phyloP scores from a whole-genome alignment of 176 grass and related monocot species.

The Eremochloa ophiuroides region DNA sequence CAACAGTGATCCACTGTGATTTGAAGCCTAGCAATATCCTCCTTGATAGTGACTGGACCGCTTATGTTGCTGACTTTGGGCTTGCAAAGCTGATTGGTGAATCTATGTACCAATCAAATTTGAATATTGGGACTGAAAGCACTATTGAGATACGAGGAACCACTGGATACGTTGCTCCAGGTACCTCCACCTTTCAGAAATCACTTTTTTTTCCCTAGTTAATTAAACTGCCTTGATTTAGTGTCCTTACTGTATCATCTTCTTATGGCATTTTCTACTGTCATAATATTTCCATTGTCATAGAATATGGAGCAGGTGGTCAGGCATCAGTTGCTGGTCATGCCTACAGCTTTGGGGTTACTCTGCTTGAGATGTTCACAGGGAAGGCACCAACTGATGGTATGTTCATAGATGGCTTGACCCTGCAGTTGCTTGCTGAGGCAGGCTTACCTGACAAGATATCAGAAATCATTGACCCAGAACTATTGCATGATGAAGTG shows the following conservation, averaged over 20 bases:
- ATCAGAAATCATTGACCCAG: constrained; percentile 14
- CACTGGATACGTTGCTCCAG: constrained; percentile 36
- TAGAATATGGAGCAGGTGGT: constrained; percentile 38
- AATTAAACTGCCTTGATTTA: not conserved
- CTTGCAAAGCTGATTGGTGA: constrained; percentile 23
- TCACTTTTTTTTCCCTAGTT: not conserved
- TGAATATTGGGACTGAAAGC: not conserved
- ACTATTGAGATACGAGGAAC: constrained; percentile 15
- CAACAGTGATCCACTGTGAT: constrained; percentile 29
- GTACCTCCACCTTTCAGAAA: not conserved
- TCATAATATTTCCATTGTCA: not conserved
- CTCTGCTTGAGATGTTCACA: constrained; percentile 48
- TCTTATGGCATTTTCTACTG: not conserved
- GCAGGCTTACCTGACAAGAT: constrained; percentile 5
- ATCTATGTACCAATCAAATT: not conserved
- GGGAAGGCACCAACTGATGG: constrained; percentile 34
- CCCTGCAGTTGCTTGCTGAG: not conserved
- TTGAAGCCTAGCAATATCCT: constrained; percentile 45
- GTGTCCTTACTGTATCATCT: not conserved
- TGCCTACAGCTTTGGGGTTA: constrained; percentile 46
- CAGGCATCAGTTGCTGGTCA: constrained; percentile 22
- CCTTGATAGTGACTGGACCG: constrained; percentile 32
- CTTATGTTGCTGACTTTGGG: constrained; percentile 40
- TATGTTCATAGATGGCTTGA: constrained; percentile 23
- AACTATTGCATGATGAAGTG: not conserved